A percentile compares a stretch with the other conserved stretches of the same genome.
Conservation (phyloP, 2,329 filamentous ascomycete genomes). For the Cucurbitaria berberidis region DNA sequence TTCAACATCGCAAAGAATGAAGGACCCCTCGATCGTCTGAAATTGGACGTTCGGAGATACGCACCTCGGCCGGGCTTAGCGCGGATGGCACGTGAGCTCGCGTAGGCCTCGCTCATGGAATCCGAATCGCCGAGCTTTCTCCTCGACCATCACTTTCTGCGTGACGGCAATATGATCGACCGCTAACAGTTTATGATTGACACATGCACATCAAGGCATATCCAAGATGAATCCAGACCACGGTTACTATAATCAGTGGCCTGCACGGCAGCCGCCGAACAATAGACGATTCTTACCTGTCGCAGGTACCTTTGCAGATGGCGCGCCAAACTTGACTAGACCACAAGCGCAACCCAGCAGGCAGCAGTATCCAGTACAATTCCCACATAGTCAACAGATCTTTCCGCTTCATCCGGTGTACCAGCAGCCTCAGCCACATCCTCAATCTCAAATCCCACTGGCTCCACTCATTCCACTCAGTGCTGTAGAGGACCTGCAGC, state of each 20-base stretch:
- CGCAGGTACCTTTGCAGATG: slow-evolving; percentile 27
- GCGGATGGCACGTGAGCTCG: slow-evolving; percentile 7
- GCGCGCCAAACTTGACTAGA: slow-evolving; percentile 14
- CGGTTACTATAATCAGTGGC: slow-evolving; percentile 31
- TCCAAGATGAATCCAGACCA: slow-evolving; percentile 31
- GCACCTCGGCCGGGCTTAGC: slow-evolving; percentile 1
- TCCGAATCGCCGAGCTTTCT: slow-evolving; percentile 11
- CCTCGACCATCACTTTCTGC: slow-evolving; percentile 10
- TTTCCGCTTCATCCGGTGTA: slow-evolving; percentile 27
- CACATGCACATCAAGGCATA: slow-evolving; percentile 4
- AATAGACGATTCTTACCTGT: slow-evolving; percentile 28
- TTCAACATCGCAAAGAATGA: background rate
- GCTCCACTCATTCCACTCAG: slow-evolving; percentile 30
- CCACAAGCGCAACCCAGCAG: slow-evolving; percentile 12
- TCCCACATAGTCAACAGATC: slow-evolving; percentile 21
- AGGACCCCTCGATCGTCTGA: background rate
- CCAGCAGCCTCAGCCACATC: slow-evolving; percentile 13
- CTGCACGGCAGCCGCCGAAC: slow-evolving; percentile 19
- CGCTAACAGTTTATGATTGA: slow-evolving; percentile 22
- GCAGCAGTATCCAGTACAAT: slow-evolving; percentile 21
- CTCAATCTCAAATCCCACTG: slow-evolving; percentile 22
- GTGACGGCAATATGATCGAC: slow-evolving; percentile 22
- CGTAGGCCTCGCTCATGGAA: background rate
- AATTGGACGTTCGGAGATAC: background rate
- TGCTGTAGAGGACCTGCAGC: slow-evolving; percentile 29